Percentiles rank a stretch among this genome's conserved stretches.
Evolutionary conservation across 192 early-diverging fungal species (phyloP).

Genomic region (Gigaspora rosea): DNA sequence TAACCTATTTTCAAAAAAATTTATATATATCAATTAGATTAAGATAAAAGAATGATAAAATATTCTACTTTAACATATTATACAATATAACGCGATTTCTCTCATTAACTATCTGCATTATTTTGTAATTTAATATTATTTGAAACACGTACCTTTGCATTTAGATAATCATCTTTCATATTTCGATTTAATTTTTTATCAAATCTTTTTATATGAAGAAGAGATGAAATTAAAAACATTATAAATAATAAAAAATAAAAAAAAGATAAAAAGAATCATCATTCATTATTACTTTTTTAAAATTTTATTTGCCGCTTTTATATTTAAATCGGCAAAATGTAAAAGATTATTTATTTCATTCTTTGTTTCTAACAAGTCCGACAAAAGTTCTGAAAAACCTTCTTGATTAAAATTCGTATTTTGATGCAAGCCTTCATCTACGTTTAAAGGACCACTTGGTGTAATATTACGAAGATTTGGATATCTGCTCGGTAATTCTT

Average conservation of each 20-base stretch:
- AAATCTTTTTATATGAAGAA: not conserved
- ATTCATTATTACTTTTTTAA: constrained; percentile 59
- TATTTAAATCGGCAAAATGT: constrained; percentile 55
- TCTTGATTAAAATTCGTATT: no score
- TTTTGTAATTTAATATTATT: not conserved
- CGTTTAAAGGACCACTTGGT: no score
- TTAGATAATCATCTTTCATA: not conserved
- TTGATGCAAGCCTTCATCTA: no score
- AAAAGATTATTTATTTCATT: constrained; percentile 49
- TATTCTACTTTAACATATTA: no score
- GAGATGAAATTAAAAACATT: not conserved
- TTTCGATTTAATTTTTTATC: not conserved
- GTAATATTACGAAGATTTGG: no score
- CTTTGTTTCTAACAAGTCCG: constrained; percentile 49
- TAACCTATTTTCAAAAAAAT: not conserved
- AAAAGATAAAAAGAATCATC: not conserved
- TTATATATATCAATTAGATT: not conserved
- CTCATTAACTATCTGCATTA: not conserved
- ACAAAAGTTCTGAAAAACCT: constrained; percentile 36
- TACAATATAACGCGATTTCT: no score
- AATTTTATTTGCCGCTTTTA: constrained; percentile 54
- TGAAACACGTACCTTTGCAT: constrained; percentile 2
- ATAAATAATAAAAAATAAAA: not conserved
- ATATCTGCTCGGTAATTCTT: no score
- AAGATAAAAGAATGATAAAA: not conserved